These are phyloP conservation scores for Colletotrichum navitas DNA, from an alignment of 2,329 filamentous ascomycete species.

Conservation along the genomic window DNA sequence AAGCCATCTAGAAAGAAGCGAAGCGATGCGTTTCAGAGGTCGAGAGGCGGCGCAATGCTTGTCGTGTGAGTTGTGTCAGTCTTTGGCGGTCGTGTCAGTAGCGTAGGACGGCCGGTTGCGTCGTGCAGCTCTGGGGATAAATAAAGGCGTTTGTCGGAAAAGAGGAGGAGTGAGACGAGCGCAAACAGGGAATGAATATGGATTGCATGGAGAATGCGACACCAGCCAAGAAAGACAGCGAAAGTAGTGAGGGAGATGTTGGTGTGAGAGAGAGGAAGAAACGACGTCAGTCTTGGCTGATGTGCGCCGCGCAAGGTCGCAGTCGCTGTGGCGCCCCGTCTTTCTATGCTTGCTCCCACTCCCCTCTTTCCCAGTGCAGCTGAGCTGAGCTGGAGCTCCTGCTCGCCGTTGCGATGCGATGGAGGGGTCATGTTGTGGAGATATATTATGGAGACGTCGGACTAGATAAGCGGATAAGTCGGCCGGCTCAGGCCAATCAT, in stretches of 20 bases:
- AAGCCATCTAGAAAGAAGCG: conserved; percentile 16
- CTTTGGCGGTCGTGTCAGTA: conserved; percentile 3
- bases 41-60: not conserved
- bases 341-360: not conserved
- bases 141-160: conserved; percentile 1
- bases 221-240: not conserved
- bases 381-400: conserved; percentile 19
- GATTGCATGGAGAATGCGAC: not conserved
- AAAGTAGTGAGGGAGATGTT: not conserved
- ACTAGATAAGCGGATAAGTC: not conserved
- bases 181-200: not conserved
- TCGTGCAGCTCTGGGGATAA: not conserved
- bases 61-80: not conserved
- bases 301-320: conserved; percentile 37
- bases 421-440: conserved; percentile 22
- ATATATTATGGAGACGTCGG: not conserved
- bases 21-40: not conserved
- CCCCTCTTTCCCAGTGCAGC: not conserved
- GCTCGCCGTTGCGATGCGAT: conserved; percentile 4
- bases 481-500: not conserved
- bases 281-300: conserved; percentile 40
- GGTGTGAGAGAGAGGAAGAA: not conserved
- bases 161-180: not conserved
- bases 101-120: not conserved
- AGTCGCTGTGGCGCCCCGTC: not conserved